These are phyloP conservation scores for Dactylellina drechsleri DNA, from an alignment of 2,329 filamentous ascomycete species.

Conservation along the genomic window DNA sequence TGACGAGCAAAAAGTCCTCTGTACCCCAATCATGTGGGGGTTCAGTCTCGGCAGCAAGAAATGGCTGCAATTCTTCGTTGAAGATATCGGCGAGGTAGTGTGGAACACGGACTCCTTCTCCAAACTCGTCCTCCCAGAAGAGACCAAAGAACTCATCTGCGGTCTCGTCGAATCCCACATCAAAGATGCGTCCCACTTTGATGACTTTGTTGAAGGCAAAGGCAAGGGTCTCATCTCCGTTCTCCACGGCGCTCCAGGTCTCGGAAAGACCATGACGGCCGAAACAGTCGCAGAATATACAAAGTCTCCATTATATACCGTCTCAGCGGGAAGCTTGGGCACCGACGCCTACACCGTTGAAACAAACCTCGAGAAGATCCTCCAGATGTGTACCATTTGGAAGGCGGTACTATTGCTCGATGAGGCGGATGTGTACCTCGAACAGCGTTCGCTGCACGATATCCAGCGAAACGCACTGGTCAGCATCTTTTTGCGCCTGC, in stretches of 20 bases:
- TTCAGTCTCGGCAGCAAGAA: constrained; percentile 46
- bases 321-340: constrained; percentile 62
- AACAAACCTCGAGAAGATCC: constrained; percentile 79
- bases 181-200: constrained; percentile 63
- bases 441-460: constrained; percentile 83
- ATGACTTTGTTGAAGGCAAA: constrained; percentile 68
- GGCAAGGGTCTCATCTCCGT: constrained; percentile 61
- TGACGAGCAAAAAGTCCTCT: constrained; percentile 40
- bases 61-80: constrained; percentile 56
- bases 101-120: constrained; percentile 61
- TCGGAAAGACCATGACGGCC: constrained; percentile 70
- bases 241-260: constrained; percentile 67
- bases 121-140: constrained; percentile 59
- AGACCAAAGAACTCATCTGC: constrained; percentile 60
- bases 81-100: constrained; percentile 58
- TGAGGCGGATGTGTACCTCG: constrained; percentile 85
- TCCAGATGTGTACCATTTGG: constrained; percentile 88
- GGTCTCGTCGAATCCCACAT: constrained; percentile 67
- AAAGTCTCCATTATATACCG: constrained; percentile 66
- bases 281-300: constrained; percentile 68
- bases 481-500: constrained; percentile 63
- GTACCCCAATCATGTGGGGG: constrained; percentile 25
- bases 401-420: constrained; percentile 85
- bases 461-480: constrained; percentile 87
- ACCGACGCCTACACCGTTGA: constrained; percentile 69